Conservation (phyloP, 2,329 filamentous ascomycete genomes). For the Alternaria sp. region DNA sequence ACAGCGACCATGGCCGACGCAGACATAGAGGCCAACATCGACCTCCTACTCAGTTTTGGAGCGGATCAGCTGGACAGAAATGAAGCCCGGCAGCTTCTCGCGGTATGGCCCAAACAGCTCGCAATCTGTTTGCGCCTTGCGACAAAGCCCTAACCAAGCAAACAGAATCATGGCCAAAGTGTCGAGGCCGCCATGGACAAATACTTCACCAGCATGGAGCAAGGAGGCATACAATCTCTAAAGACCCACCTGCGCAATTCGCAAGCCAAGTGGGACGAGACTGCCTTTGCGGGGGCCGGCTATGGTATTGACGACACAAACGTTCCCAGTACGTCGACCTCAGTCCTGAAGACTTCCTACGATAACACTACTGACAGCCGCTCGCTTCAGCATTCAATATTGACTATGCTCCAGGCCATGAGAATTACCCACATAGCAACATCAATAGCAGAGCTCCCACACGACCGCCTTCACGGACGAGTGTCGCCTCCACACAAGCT, state of each 20-base stretch:
- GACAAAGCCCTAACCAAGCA: conserved; percentile 3
- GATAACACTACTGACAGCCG: conserved; percentile 26
- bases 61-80: conserved; percentile 24
- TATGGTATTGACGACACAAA: conserved; percentile 38
- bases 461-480: conserved; percentile 47
- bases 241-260: conserved; percentile 32
- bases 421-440: conserved; percentile 43
- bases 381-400: conserved; percentile 44
- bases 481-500: conserved; percentile 39
- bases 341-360: neutral
- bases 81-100: conserved; percentile 30
- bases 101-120: conserved; percentile 12
- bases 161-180: conserved; percentile 36
- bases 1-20: conserved; percentile 18
- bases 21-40: conserved; percentile 19
- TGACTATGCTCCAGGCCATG: conserved; percentile 42
- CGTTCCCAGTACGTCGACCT: conserved; percentile 39
- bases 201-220: conserved; percentile 25
- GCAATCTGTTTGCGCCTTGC: neutral
- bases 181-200: conserved; percentile 35
- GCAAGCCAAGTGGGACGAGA: conserved; percentile 43
- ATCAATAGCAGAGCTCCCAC: conserved; percentile 46
- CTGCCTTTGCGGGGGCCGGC: conserved; percentile 39
- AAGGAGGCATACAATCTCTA: conserved; percentile 23
- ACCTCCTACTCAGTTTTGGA: conserved; percentile 17